Evolutionary conservation across 2,329 filamentous ascomycete genomes (phyloP), one percentile per base, ranked within the genome.

Genomic region (Talaromyces sp.): DNA sequence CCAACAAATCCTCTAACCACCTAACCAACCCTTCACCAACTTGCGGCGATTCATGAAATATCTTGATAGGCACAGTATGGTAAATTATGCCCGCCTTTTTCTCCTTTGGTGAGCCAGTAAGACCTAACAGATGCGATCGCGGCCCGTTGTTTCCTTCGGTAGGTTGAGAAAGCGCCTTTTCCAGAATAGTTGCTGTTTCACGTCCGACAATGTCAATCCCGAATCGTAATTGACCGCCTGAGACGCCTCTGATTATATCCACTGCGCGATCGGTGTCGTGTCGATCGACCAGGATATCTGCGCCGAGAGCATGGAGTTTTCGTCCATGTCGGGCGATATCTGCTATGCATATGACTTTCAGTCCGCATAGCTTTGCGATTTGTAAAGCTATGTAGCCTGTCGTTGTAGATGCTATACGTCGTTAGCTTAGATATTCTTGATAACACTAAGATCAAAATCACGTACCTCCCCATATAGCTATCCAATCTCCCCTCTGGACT

Each of bases 1-100:
- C 79, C 6, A 93, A 75, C n/a, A 93, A 75, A 27, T 81, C 78
- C 73, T 92, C 90, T 29, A 92, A 77, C 90, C 90, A 93, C 1
- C 79, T 73, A 13, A 87, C 86, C 63, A 92, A 73, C 0, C 81
- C 81, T 68, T 88, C 84, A 0, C 91, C 91, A 0, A 92, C 80
- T 1, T 81, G 80, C 0, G 86, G 84, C 0, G 88, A 82, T 65
- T 89, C 87, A 72, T 93, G 91, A 71, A 91, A 93, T 3, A 91
- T 72, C 75, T 93, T 93, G 67, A 93, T 91, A 0, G 90, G 90
- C 0, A 93, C 88, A 0, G 82, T 86, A 71, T 92, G 89, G 65
- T 87, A 83, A 5, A 80, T 73, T 0, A 87, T 79, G 0, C 82
- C 82, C 0, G 76, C 62, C 0, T 76, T 75, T 1, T 77, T 75